Conservation (phyloP, 1,284 basidiomycete genomes). For the Golubevia sp. region DNA sequence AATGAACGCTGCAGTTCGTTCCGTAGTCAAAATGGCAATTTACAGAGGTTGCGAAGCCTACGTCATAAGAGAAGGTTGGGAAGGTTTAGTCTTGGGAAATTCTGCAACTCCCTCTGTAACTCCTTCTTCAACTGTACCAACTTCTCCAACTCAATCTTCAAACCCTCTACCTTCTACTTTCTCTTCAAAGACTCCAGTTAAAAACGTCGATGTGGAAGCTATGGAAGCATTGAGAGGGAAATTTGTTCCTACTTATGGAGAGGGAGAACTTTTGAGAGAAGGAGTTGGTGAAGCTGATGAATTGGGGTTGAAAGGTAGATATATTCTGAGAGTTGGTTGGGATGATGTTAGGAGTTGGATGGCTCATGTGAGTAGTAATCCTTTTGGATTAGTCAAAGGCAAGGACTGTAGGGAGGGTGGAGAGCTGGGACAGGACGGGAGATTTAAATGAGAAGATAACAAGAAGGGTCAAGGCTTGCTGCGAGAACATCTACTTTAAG, state of each 20-base stretch:
- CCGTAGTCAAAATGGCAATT: constrained; percentile 58
- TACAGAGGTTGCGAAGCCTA: constrained; percentile 45
- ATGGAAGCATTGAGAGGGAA: too few species aligned
- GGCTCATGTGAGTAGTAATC: constrained; percentile 55
- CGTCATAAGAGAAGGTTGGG: constrained; percentile 56
- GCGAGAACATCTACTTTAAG: background rate
- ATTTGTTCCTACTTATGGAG: constrained; percentile 80
- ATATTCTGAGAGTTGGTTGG: constrained; percentile 96
- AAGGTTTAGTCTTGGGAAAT: constrained; percentile 53
- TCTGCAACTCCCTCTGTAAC: constrained; percentile 15
- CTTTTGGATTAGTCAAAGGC: too few species aligned
- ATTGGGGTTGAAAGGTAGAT: constrained; percentile 75
- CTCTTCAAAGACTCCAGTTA: background rate
- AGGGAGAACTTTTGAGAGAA: constrained; percentile 84
- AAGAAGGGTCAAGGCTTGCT: too few species aligned
- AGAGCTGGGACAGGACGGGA: too few species aligned
- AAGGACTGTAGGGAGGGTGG: too few species aligned
- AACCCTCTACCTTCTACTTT: background rate
- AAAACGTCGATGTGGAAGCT: too few species aligned
- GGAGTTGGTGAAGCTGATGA: constrained; percentile 77
- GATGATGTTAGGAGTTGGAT: constrained; percentile 97
- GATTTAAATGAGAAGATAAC: too few species aligned
- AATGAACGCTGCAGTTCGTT: constrained; percentile 55
- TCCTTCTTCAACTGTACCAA: background rate
- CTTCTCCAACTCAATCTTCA: background rate